Percentiles rank a stretch among this genome's conserved stretches.
Evolutionary conservation across 2,329 filamentous ascomycete species (phyloP).

Genomic region (Hansfordia pulvinata): DNA sequence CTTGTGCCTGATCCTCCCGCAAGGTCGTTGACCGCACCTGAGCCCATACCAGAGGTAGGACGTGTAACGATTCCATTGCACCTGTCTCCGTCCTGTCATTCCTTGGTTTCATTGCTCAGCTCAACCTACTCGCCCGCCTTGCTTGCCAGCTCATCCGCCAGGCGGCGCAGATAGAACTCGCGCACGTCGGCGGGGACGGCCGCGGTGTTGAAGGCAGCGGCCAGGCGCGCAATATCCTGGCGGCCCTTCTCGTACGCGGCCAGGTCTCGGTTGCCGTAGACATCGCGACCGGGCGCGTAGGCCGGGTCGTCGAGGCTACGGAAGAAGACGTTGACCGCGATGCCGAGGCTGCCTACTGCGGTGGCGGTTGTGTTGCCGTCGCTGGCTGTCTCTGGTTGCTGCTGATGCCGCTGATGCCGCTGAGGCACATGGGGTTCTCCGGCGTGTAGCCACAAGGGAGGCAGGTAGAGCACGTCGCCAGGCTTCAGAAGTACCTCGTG

Average conservation of each 20-base stretch:
- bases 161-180: slow-evolving; percentile 61
- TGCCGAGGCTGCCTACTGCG: slow-evolving; percentile 33
- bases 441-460: slow-evolving; percentile 74
- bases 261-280: slow-evolving; percentile 80
- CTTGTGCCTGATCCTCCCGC: too few species aligned
- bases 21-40: too few species aligned
- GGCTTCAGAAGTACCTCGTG: slow-evolving; percentile 51
- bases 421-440: slow-evolving; percentile 39
- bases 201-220: slow-evolving; percentile 44
- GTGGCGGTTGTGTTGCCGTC: neutral
- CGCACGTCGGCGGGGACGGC: slow-evolving; percentile 48
- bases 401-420: too few species aligned
- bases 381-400: slow-evolving; percentile 5
- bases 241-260: slow-evolving; percentile 74
- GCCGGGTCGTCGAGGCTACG: slow-evolving; percentile 46
- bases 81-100: too few species aligned
- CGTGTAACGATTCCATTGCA: too few species aligned
- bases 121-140: slow-evolving; percentile 12
- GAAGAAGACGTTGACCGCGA: slow-evolving; percentile 89
- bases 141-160: slow-evolving; percentile 51
- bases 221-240: slow-evolving; percentile 55
- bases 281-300: slow-evolving; percentile 65
- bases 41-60: too few species aligned
- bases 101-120: too few species aligned
- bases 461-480: slow-evolving; percentile 70